Evolutionary conservation across 1,139 yeast genomes (phyloP).

Genomic region (Wickerhamiella pararugosa): DNA sequence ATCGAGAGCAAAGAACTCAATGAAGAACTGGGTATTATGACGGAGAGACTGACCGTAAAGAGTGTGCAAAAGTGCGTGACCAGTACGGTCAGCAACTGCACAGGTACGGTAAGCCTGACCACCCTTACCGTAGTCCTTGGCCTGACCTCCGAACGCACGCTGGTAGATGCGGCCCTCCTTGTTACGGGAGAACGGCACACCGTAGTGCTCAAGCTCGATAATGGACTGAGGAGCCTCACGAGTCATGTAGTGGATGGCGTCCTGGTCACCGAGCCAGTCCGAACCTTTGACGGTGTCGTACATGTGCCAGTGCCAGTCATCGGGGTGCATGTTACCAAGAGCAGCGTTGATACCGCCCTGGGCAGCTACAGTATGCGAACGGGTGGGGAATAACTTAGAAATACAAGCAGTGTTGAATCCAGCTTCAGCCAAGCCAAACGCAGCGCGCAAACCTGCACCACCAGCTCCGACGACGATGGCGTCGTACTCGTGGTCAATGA

Average conservation of each 20-base stretch:
- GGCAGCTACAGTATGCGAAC: conserved; percentile 98
- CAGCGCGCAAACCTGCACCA: conserved; percentile 98
- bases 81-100: conserved; percentile 99
- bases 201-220: conserved; percentile 93
- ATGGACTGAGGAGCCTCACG: conserved; percentile 94
- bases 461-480: conserved; percentile 98
- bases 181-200: conserved; percentile 96
- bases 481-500: conserved; percentile 91
- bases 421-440: conserved; percentile 92
- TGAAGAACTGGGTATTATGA: conserved; percentile 95
- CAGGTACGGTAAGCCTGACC: conserved; percentile 99
- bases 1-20: conserved; percentile 93
- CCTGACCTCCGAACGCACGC: conserved; percentile 98
- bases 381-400: conserved; percentile 91
- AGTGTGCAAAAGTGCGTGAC: conserved; percentile 92
- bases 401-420: conserved; percentile 97
- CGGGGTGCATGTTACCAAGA: conserved; percentile 87
- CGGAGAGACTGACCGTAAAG: conserved; percentile 92
- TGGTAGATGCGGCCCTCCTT: conserved; percentile 95
- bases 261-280: conserved; percentile 99
- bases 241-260: conserved; percentile 98
- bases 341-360: conserved; percentile 99
- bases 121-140: conserved; percentile 90
- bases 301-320: conserved; percentile 99
- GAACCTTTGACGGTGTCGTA: conserved; percentile 98